Evolutionary conservation across 495 filamentous ascomycete genomes (phyloP).

Genomic region (Penicillium herquei): DNA sequence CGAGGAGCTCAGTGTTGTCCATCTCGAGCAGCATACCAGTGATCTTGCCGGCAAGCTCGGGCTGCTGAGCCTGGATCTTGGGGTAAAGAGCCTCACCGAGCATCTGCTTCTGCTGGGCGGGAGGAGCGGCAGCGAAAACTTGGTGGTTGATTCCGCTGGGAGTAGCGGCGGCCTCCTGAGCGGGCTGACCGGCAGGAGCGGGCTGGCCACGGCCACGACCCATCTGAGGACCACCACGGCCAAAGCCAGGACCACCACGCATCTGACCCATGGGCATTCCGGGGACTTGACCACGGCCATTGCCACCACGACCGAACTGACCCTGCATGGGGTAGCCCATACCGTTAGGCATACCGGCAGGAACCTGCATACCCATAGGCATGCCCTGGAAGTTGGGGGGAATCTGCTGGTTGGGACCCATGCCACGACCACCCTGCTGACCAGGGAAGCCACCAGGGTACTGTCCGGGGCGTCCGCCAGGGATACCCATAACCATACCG

Average conservation of each 20-base stretch:
- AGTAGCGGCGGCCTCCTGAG: slow-evolving; percentile 30
- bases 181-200: slow-evolving; percentile 29
- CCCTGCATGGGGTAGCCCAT: slow-evolving; percentile 59
- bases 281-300: slow-evolving; percentile 73
- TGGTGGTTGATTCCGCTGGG: slow-evolving; percentile 37
- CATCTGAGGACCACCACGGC: slow-evolving; percentile 53
- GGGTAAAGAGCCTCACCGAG: slow-evolving; percentile 96
- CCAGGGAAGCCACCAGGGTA: slow-evolving; percentile 74
- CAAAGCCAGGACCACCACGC: slow-evolving; percentile 66
- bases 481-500: slow-evolving; percentile 79
- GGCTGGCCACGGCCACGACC: slow-evolving; percentile 49
- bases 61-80: slow-evolving; percentile 92
- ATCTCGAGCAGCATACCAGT: slow-evolving; percentile 99
- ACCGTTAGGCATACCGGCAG: slow-evolving; percentile 53
- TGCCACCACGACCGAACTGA: slow-evolving; percentile 66
- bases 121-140: slow-evolving; percentile 53
- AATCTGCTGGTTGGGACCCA: slow-evolving; percentile 71
- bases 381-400: slow-evolving; percentile 80
- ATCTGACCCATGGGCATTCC: slow-evolving; percentile 70
- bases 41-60: slow-evolving; percentile 96
- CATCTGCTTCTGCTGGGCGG: slow-evolving; percentile 91
- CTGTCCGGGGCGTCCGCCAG: slow-evolving; percentile 79
- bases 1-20: slow-evolving; percentile 90
- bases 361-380: slow-evolving; percentile 71
- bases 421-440: slow-evolving; percentile 82